Percentiles rank a stretch among this genome's conserved stretches.
Conservation (phyloP, 345 rosid species). For the Diplotaxis tenuifolia region DNA sequence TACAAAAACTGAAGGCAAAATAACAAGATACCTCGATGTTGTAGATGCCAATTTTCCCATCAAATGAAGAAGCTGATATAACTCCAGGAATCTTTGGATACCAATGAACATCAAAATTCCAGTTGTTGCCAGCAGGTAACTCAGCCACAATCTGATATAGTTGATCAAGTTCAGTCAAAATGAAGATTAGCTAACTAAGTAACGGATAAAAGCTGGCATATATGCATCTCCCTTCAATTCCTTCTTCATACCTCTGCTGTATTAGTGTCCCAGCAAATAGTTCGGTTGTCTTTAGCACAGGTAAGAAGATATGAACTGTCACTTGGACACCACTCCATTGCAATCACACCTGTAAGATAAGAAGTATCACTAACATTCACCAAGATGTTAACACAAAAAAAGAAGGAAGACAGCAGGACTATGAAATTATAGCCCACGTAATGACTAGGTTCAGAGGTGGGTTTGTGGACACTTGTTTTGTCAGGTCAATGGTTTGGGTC, state of each 20-base stretch:
- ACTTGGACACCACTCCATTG: slow-evolving; percentile 98
- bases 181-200: slow-evolving; percentile 7
- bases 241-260: slow-evolving; percentile 70
- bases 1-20: neutral
- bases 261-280: slow-evolving; percentile 95
- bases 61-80: slow-evolving; percentile 95
- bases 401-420: slow-evolving; percentile 17
- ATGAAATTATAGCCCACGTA: slow-evolving; percentile 18
- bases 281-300: slow-evolving; percentile 95
- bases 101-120: slow-evolving; percentile 99
- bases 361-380: slow-evolving; percentile 20
- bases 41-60: slow-evolving; percentile 90
- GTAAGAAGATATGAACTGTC: slow-evolving; percentile 95
- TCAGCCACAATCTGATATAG: slow-evolving; percentile 75
- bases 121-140: slow-evolving; percentile 90
- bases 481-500: neutral
- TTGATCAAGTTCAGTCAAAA: slow-evolving; percentile 16
- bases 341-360: slow-evolving; percentile 82
- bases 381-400: slow-evolving; percentile 5
- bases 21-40: slow-evolving; percentile 77
- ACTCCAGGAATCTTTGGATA: slow-evolving; percentile 94
- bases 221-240: slow-evolving; percentile 9
- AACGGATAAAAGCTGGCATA: neutral
- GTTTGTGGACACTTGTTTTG: neutral
- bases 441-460: neutral